Percentiles rank a stretch among this genome's conserved stretches.
Evolutionary conservation across 202 grass and related monocot genomes (phyloP).

Genomic region (Setaria viridis): DNA sequence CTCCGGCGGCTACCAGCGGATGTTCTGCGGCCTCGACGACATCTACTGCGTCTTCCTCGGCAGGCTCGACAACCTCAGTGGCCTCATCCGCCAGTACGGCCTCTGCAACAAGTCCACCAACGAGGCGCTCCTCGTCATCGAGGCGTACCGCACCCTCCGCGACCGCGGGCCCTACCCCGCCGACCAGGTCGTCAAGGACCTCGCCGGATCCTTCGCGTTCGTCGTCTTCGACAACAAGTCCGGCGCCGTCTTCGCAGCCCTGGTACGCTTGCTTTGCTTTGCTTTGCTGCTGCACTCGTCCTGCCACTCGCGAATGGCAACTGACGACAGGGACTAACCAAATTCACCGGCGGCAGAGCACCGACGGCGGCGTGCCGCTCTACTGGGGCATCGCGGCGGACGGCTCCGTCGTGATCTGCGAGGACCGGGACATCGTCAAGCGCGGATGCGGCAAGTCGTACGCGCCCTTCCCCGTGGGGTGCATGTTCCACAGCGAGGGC

Average conservation of each 20-base stretch:
- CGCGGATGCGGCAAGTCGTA: slow-evolving; percentile 76
- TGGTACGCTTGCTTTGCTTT: slow-evolving; percentile 27
- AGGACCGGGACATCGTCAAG: slow-evolving; percentile 73
- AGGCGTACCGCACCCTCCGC: slow-evolving; percentile 92
- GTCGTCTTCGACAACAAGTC: slow-evolving; percentile 87
- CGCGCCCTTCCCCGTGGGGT: slow-evolving; percentile 83
- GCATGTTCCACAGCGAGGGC: slow-evolving; percentile 96
- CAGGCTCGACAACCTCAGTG: slow-evolving; percentile 76
- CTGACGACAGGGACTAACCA: too few species aligned
- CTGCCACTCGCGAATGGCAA: too few species aligned
- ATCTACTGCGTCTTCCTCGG: slow-evolving; percentile 90
- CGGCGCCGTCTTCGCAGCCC: slow-evolving; percentile 69
- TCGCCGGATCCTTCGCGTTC: slow-evolving; percentile 84
- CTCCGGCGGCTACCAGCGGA: background rate
- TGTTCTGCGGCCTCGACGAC: slow-evolving; percentile 89
- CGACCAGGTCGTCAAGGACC: slow-evolving; percentile 96
- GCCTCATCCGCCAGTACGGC: slow-evolving; percentile 84
- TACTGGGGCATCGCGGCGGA: slow-evolving; percentile 87
- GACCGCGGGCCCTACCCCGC: slow-evolving; percentile 94
- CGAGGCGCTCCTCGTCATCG: slow-evolving; percentile 83
- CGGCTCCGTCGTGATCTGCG: slow-evolving; percentile 87
- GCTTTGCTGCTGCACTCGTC: too few species aligned
- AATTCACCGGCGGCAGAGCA: slow-evolving; percentile 40
- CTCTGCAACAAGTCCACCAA: slow-evolving; percentile 67
- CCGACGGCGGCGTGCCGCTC: slow-evolving; percentile 64